Percentiles rank a stretch among this genome's conserved stretches.
Evolutionary conservation across 2,329 filamentous ascomycete species (phyloP).

Genomic region (Fusarium guadeloupense): DNA sequence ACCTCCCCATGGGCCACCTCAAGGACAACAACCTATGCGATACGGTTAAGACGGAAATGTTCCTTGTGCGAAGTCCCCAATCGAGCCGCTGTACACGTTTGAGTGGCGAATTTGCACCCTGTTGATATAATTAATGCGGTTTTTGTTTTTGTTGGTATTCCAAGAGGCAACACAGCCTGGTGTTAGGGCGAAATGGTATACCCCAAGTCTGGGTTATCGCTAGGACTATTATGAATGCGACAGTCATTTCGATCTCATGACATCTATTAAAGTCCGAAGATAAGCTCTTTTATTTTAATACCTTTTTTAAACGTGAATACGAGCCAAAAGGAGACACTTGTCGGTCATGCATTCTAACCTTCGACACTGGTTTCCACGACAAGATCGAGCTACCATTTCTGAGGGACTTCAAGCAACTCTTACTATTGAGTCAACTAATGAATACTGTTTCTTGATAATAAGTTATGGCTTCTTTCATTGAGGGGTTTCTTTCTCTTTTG

Average conservation of each 20-base stretch:
- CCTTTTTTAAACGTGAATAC: too few species aligned
- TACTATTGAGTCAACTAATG: too few species aligned
- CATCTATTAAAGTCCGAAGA: background rate
- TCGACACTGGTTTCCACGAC: too few species aligned
- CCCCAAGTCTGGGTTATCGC: background rate
- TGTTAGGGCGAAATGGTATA: slow-evolving; percentile 33
- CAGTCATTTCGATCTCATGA: background rate
- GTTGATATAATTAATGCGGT: background rate
- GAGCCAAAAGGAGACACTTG: too few species aligned
- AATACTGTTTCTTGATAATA: too few species aligned
- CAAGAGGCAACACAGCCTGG: slow-evolving; percentile 23
- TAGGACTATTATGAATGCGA: background rate
- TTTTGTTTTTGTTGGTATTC: slow-evolving; percentile 1
- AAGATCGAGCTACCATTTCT: too few species aligned
- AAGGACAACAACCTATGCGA: slow-evolving; percentile 44
- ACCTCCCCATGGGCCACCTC: slow-evolving; percentile 47
- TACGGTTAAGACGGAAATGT: slow-evolving; percentile 36
- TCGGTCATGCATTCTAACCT: too few species aligned
- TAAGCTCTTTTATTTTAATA: background rate
- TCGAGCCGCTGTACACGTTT: background rate
- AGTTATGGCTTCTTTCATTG: too few species aligned
- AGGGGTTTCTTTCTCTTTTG: too few species aligned
- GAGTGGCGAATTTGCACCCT: background rate
- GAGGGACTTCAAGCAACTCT: too few species aligned
- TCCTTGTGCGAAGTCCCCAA: background rate